A percentile compares a stretch with the other conserved stretches of the same genome.
Conservation (phyloP, 1,284 basidiomycete genomes). For the Ceratobasidium papillatum region DNA sequence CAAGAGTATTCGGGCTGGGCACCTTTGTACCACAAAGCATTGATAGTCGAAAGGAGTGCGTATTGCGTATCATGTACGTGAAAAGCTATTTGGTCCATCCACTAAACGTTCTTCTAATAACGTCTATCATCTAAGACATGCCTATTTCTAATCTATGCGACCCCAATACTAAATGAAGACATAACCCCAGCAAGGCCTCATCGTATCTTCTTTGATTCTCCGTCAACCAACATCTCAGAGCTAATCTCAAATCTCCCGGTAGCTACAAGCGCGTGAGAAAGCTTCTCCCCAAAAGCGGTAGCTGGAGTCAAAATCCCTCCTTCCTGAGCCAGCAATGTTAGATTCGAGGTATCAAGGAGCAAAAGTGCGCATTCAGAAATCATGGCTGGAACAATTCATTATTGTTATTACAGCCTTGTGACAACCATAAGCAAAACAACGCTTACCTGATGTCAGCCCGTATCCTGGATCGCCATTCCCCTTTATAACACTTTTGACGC, state of each 20-base stretch:
- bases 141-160: no score
- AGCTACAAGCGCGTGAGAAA: constrained; percentile 69
- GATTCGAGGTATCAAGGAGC: constrained; percentile 60
- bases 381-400: constrained; percentile 61
- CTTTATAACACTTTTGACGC: constrained; percentile 66
- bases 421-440: background rate
- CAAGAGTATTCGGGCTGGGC: no score
- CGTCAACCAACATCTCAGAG: constrained; percentile 47
- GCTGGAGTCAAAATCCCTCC: constrained; percentile 87
- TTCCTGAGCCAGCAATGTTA: constrained; percentile 63
- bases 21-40: no score
- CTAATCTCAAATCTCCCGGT: constrained; percentile 64
- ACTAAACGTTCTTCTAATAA: no score
- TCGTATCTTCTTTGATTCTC: constrained; percentile 46
- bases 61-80: no score
- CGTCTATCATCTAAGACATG: no score
- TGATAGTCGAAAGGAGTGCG: no score
- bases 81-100: no score
- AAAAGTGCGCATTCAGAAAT: constrained; percentile 78
- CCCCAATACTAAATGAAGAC: no score
- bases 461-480: constrained; percentile 86
- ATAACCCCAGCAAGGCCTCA: no score
- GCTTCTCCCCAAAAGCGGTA: constrained; percentile 75
- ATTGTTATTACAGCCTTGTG: background rate
- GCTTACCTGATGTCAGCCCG: constrained; percentile 67